Percentiles rank a stretch among this genome's conserved stretches.
phyloP scores from a whole-genome alignment of 306 rosid genomes.

The Vigna reflexopilosa region DNA sequence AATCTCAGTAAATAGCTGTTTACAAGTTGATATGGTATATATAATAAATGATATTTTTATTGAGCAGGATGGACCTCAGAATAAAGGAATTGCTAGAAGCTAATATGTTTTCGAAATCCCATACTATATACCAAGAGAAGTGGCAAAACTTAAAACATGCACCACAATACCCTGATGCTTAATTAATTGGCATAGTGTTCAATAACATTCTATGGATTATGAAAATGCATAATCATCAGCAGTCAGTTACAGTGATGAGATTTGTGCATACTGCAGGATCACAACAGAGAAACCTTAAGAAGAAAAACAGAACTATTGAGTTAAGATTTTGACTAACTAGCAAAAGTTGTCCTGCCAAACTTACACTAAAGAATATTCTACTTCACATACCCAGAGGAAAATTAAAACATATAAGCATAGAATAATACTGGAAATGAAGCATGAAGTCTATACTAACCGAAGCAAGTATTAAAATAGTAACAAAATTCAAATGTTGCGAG shows the following conservation, averaged over 20 bases:
- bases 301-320: not conserved
- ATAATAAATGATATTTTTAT: constrained; percentile 13
- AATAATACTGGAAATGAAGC: constrained; percentile 36
- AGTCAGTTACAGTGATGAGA: constrained; percentile 18
- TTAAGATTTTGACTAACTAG: constrained; percentile 3
- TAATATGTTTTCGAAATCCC: constrained; percentile 3
- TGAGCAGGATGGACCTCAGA: constrained; percentile 3
- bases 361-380: constrained; percentile 27
- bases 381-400: constrained; percentile 10
- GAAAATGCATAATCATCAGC: constrained; percentile 21
- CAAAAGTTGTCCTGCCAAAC: not conserved
- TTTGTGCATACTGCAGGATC: not conserved
- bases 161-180: not conserved
- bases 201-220: not conserved
- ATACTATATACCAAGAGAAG: constrained; percentile 6
- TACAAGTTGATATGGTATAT: constrained; percentile 16
- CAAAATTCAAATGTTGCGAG: constrained; percentile 82
- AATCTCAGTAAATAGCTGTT: constrained; percentile 39
- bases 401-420: constrained; percentile 5
- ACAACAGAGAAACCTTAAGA: constrained; percentile 24
- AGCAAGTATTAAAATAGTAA: constrained; percentile 86
- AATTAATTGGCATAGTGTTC: constrained; percentile 5
- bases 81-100: constrained; percentile 30
- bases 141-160: constrained; percentile 6
- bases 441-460: constrained; percentile 78